These are phyloP conservation scores for Lepidopterella palustris DNA, from an alignment of 495 filamentous ascomycete genomes.

Conservation along the genomic window DNA sequence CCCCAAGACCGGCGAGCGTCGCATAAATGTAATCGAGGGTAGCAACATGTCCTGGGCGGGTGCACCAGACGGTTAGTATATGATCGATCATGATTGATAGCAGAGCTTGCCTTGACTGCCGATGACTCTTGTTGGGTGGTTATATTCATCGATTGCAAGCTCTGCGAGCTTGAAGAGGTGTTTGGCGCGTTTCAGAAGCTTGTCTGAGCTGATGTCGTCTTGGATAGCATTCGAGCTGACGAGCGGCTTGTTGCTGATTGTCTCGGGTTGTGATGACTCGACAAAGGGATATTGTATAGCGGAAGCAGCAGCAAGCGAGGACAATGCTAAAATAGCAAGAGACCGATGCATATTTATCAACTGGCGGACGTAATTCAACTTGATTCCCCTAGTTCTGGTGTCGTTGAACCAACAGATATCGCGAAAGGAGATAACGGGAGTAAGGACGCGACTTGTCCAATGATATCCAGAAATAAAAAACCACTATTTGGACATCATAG, in stretches of 20 bases:
- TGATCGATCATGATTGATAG: neutral
- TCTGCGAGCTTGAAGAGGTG: conserved; percentile 52
- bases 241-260: conserved; percentile 21
- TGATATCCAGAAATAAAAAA: no score
- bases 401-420: no score
- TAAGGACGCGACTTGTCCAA: no score
- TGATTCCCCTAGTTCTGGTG: no score
- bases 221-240: conserved; percentile 50
- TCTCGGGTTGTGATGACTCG: neutral
- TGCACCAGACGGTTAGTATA: conserved; percentile 12
- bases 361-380: no score
- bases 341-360: neutral
- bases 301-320: neutral
- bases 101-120: conserved; percentile 49
- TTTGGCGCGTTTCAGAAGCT: conserved; percentile 49
- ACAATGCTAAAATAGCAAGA: neutral
- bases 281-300: neutral
- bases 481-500: no score
- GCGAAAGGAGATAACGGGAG: no score
- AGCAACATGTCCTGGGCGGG: conserved; percentile 46
- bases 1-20: conserved; percentile 43
- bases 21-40: conserved; percentile 57
- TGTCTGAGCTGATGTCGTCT: conserved; percentile 45
- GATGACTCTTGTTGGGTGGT: conserved; percentile 59
- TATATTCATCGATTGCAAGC: conserved; percentile 47